These are phyloP conservation scores for Acacia melanoxylon DNA, from an alignment of 306 rosid species.

Conservation along the genomic window DNA sequence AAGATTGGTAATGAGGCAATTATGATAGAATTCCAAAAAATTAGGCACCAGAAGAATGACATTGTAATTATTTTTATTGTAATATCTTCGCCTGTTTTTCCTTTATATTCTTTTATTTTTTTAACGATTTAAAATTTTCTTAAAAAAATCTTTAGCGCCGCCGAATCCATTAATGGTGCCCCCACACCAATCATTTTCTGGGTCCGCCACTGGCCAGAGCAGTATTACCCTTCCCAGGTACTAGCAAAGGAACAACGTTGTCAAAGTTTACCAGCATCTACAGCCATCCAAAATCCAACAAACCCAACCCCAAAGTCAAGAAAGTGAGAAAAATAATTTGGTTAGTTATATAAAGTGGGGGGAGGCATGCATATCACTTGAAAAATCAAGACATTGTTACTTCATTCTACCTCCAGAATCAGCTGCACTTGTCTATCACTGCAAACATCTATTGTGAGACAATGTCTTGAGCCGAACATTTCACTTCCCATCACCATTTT, in stretches of 20 bases:
- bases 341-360: conserved; percentile 13
- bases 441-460: conserved; percentile 76
- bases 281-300: conserved; percentile 30
- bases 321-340: neutral
- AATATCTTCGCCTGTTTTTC: too few relatives aligned
- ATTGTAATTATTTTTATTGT: too few relatives aligned
- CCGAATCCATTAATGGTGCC: too few relatives aligned
- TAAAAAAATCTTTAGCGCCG: too few relatives aligned
- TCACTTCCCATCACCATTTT: conserved; percentile 62
- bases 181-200: too few relatives aligned
- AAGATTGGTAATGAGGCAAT: too few relatives aligned
- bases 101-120: too few relatives aligned
- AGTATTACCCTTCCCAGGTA: conserved; percentile 60
- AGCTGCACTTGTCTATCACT: conserved; percentile 79
- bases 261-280: conserved; percentile 65
- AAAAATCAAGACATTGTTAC: conserved; percentile 14
- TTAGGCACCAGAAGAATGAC: too few relatives aligned
- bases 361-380: conserved; percentile 11
- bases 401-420: conserved; percentile 60
- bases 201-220: too few relatives aligned
- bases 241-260: conserved; percentile 66
- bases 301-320: neutral
- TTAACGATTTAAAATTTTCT: too few relatives aligned
- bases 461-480: conserved; percentile 66
- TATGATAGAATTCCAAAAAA: too few relatives aligned